Evolutionary conservation across 2,329 filamentous ascomycete genomes (phyloP).

Genomic region (Pleomassaria siparia): DNA sequence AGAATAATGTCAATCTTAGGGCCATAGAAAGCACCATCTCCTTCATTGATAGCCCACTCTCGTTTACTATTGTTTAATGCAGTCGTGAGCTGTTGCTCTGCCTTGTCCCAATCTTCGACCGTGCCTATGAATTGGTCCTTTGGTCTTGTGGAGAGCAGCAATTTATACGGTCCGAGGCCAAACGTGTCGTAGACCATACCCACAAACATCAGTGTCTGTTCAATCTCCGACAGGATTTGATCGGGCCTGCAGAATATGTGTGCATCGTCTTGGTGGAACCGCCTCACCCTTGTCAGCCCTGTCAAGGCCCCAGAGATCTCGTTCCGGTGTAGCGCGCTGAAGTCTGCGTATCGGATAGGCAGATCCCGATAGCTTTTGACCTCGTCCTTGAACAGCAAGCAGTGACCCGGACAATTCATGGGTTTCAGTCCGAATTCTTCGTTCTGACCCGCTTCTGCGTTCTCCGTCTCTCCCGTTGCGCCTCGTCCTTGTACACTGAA

Average conservation of each 20-base stretch:
- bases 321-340: slow-evolving; percentile 83
- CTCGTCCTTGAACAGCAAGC: slow-evolving; percentile 75
- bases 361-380: slow-evolving; percentile 76
- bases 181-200: slow-evolving; percentile 71
- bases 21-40: slow-evolving; percentile 87
- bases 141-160: slow-evolving; percentile 78
- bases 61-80: slow-evolving; percentile 66
- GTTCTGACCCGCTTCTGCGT: slow-evolving; percentile 57
- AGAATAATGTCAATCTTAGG: slow-evolving; percentile 90
- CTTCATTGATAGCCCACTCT: slow-evolving; percentile 73
- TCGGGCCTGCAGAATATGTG: slow-evolving; percentile 84
- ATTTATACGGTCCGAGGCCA: slow-evolving; percentile 69
- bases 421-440: slow-evolving; percentile 83
- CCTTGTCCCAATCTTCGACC: slow-evolving; percentile 67
- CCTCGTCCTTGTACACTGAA: slow-evolving; percentile 70
- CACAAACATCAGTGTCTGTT: slow-evolving; percentile 72
- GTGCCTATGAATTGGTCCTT: slow-evolving; percentile 76
- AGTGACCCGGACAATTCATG: slow-evolving; percentile 93
- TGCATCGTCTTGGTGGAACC: slow-evolving; percentile 89
- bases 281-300: slow-evolving; percentile 78
- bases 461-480: slow-evolving; percentile 46
- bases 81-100: slow-evolving; percentile 65
- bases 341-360: slow-evolving; percentile 83
- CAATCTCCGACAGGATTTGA: slow-evolving; percentile 75
- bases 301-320: slow-evolving; percentile 80